A percentile compares a stretch with the other conserved stretches of the same genome.
Conservation (phyloP, 2,329 filamentous ascomycete genomes). For the Colletotrichum liaoningense region DNA sequence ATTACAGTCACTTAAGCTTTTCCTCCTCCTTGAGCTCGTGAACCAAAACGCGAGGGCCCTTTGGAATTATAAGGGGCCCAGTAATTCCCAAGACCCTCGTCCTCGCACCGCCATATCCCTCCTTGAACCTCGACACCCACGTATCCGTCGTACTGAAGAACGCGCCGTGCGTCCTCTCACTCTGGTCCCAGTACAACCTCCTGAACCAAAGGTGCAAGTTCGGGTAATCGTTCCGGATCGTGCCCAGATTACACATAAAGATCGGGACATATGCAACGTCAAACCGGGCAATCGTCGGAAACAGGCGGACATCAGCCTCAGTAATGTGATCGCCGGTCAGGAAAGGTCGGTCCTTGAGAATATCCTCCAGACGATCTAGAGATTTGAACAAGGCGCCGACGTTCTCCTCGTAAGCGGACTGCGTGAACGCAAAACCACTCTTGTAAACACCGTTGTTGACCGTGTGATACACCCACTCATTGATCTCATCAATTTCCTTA, state of each 20-base stretch:
- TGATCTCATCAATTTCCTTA: slow-evolving; percentile 71
- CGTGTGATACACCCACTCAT: slow-evolving; percentile 73
- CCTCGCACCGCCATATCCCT: slow-evolving; percentile 43
- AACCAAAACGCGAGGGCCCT: slow-evolving; percentile 21
- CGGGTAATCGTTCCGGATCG: slow-evolving; percentile 74
- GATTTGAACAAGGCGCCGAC: slow-evolving; percentile 70
- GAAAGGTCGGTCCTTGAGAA: slow-evolving; percentile 66
- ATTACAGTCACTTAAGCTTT: neutral
- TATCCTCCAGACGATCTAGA: slow-evolving; percentile 72
- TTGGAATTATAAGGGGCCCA: slow-evolving; percentile 44
- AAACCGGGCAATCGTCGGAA: slow-evolving; percentile 74
- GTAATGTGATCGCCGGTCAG: slow-evolving; percentile 74
- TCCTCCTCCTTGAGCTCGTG: neutral
- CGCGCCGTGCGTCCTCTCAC: slow-evolving; percentile 55
- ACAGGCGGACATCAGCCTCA: slow-evolving; percentile 76
- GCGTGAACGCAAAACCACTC: slow-evolving; percentile 73
- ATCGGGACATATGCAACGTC: slow-evolving; percentile 76
- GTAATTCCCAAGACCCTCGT: slow-evolving; percentile 41
- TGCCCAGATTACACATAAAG: slow-evolving; percentile 73
- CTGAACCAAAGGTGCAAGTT: slow-evolving; percentile 76
- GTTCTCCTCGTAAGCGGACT: slow-evolving; percentile 74
- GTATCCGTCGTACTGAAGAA: slow-evolving; percentile 78
- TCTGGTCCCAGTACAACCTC: slow-evolving; percentile 75
- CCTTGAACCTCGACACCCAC: slow-evolving; percentile 45
- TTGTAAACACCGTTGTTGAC: slow-evolving; percentile 64